Conservation (phyloP, 1,139 yeast species). For the Kurtzmaniella quercitrusa region DNA sequence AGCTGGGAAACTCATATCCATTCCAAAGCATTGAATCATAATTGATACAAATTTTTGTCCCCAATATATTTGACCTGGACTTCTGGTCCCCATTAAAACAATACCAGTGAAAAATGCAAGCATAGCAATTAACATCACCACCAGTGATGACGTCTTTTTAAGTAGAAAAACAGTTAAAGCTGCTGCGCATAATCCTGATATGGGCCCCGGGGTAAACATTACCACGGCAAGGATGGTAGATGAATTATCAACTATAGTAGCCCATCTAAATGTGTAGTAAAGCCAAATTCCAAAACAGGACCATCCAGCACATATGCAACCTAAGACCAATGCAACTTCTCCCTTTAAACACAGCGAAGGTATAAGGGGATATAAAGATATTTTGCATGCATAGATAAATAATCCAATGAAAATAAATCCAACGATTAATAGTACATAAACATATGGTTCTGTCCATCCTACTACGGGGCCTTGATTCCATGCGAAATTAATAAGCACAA, state of each 20-base stretch:
- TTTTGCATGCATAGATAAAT: slow-evolving; percentile 33
- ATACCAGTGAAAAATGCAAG: slow-evolving; percentile 38
- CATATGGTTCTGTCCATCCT: slow-evolving; percentile 52
- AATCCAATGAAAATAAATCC: slow-evolving; percentile 35
- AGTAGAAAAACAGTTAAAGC: slow-evolving; percentile 37
- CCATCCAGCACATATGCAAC: slow-evolving; percentile 56
- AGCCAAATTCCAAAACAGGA: slow-evolving; percentile 59
- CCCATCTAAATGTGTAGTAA: slow-evolving; percentile 39
- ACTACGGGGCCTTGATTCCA: slow-evolving; percentile 63
- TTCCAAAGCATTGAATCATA: slow-evolving; percentile 50
- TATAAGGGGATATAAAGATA: slow-evolving; percentile 40
- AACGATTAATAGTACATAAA: slow-evolving; percentile 46
- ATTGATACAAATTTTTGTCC: slow-evolving; percentile 47
- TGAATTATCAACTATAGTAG: slow-evolving; percentile 24
- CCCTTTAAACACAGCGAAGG: slow-evolving; percentile 40
- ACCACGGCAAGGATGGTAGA: slow-evolving; percentile 37
- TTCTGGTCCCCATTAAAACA: slow-evolving; percentile 41
- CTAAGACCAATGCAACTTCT: slow-evolving; percentile 43
- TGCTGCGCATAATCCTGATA: slow-evolving; percentile 47
- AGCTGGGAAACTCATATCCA: slow-evolving; percentile 67
- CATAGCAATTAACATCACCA: slow-evolving; percentile 45
- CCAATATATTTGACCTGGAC: slow-evolving; percentile 49
- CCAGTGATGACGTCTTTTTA: slow-evolving; percentile 32
- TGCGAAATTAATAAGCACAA: slow-evolving; percentile 50
- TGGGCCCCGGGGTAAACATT: slow-evolving; percentile 33